Evolutionary conservation across 1,284 basidiomycete species (phyloP).

Genomic region (Sanghuangporus baumii): DNA sequence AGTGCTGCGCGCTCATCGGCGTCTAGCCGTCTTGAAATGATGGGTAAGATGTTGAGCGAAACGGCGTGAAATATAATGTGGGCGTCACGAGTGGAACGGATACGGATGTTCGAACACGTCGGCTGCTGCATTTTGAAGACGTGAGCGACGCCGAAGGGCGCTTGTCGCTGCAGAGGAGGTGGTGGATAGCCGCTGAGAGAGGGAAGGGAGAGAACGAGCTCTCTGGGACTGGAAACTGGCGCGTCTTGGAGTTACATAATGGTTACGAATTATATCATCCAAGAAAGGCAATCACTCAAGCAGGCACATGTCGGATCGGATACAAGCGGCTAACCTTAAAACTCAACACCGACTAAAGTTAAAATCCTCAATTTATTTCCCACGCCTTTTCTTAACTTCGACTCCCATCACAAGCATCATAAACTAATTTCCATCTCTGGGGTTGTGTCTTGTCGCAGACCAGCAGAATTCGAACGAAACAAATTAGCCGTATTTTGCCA

Average conservation of each 20-base stretch:
- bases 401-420: not conserved
- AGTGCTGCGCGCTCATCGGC: constrained; percentile 36
- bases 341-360: constrained; percentile 6
- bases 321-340: constrained; percentile 9
- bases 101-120: constrained; percentile 34
- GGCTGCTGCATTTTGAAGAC: constrained; percentile 29
- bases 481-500: not conserved
- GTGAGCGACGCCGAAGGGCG: not conserved
- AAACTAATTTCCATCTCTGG: not conserved
- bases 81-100: constrained; percentile 35
- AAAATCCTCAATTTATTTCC: constrained; percentile 4
- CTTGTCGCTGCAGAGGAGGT: not conserved
- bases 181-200: not conserved
- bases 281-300: not conserved
- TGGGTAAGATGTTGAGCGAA: constrained; percentile 33
- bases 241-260: constrained; percentile 5
- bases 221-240: not conserved
- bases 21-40: constrained; percentile 38
- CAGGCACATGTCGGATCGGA: not conserved
- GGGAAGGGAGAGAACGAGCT: not conserved
- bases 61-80: constrained; percentile 41
- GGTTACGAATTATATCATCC: not conserved
- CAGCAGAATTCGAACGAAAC: not conserved
- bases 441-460: not conserved
- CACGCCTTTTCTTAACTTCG: not conserved